Evolutionary conservation across 352 stramenopile genomes (phyloP), one percentile per base, ranked within the genome.

Genomic region (Phytopythium mirpurense): DNA sequence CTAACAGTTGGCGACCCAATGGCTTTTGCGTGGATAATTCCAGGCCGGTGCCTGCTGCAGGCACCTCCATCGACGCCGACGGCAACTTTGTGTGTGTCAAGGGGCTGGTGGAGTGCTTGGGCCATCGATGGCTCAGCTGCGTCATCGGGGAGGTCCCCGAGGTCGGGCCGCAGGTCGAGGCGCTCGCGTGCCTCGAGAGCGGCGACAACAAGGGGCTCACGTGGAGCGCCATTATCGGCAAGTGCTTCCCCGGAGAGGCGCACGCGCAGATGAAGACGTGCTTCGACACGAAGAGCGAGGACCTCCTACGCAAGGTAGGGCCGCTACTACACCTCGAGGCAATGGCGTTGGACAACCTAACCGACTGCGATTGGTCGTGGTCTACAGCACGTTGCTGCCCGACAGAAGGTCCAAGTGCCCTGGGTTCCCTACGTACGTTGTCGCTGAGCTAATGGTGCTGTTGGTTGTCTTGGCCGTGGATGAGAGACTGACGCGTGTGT

Each of bases 91-190:
- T 84, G 14, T 93, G 83, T 50, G 75, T 63, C 47, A 72, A 75
- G 55, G 83, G 83, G 15, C 65, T 74, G 41, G 64, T 88, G 18
- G 83, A 93, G 55, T 93, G 83, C 53, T 59, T 78, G 40, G 83
- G 78, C 11, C 83, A 93, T 61, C 80, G 80, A 46, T 93, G 78
- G 74, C 68, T 93, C 38, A 88, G 78, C 57, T 93, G 83, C 49
- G 78, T 68, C 5, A 74, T 89, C 23, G 72, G 85, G 6, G 68
- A 89, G 32, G 88, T 84, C 44, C 68, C 73, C 3, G 60, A 87
- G 59, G 49, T 93, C 3, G 68, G 71, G 19, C 72, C 87, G 35
- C 54, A 83, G 43, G 78, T 88, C 16, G 73, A 87, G 36, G 57
- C 73, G 46, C 57, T 93, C 29, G 77, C 75, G 68, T 90, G 80